phyloP scores from a whole-genome alignment of 140 eudicot genomes.

The Ambrosia hybrid region DNA sequence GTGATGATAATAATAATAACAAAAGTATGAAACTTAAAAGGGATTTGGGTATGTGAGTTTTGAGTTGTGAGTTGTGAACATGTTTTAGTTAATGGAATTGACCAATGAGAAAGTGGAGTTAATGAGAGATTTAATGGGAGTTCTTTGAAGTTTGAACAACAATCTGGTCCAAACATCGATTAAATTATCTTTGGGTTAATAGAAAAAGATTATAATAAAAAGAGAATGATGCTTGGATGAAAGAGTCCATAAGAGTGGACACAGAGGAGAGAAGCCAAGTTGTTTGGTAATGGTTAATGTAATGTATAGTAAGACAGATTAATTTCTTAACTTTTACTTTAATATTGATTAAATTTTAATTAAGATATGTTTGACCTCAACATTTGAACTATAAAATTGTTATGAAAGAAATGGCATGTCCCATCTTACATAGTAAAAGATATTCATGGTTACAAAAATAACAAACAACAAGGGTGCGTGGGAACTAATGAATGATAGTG shows the following conservation, averaged over 20 bases:
- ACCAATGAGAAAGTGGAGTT: slow-evolving; percentile 29
- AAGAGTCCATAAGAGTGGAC: slow-evolving; percentile 30
- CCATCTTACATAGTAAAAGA: too few relatives aligned
- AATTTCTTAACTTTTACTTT: neutral
- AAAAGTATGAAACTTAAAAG: neutral
- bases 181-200: slow-evolving; percentile 9
- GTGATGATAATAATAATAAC: neutral
- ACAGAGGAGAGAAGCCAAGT: slow-evolving; percentile 4
- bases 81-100: slow-evolving; percentile 31
- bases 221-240: slow-evolving; percentile 5
- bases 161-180: slow-evolving; percentile 24
- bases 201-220: neutral
- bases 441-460: too few relatives aligned
- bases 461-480: too few relatives aligned
- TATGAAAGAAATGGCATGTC: too few relatives aligned
- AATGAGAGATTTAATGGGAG: slow-evolving; percentile 26
- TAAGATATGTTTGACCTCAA: too few relatives aligned
- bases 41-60: slow-evolving; percentile 28
- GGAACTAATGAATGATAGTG: too few relatives aligned
- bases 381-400: too few relatives aligned
- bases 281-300: neutral
- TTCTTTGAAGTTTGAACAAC: slow-evolving; percentile 34
- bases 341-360: neutral
- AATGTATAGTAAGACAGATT: neutral
- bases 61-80: too few relatives aligned